Base-by-base conservation (phyloP, 148 eudicot genomes). In the Vaccinium vitisidaea region DNA sequence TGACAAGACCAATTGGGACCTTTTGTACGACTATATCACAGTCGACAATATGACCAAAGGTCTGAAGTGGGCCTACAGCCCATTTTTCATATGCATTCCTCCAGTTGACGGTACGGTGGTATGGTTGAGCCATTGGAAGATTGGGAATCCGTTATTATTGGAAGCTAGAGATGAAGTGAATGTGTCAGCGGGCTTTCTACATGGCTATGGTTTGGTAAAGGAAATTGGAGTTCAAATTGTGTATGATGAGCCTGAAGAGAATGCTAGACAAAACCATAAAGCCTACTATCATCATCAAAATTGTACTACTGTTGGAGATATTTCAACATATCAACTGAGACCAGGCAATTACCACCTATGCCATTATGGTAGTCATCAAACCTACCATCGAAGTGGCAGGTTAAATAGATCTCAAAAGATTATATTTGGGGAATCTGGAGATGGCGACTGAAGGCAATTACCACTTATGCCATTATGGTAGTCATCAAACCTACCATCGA, bases 141-240 rank as follows among this genome's bases (percentile, higher is more conserved):
- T 30, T 27, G 81, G 65, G 48, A 3, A 79, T 79, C 48, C 43
- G 43, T 39, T 53, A 1, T 5, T 32, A 14, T 13, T 54, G 16
- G 58, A 54, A 13, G n/a, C 19, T 79, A 65, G 65, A 0, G 81
- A 79, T 79, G 10, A 79, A 79, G n/a, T 79, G 65, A 79, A 79
- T 79, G n/a, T 79, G 36, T 79, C 65, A 15, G 46, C 32, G 3
- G 18, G 6, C 36, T 4, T 16, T 27, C 0, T 1, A 27, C 14
- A 0, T 39, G 43, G 43, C 43, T 39, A 39, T 39, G 43, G 43
- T 54, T 30, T 32, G 81, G 46, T 55, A 30, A 79, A 53, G 65
- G 65, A 54, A 55, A 18, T 53, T 30, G 65, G 67, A 7, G 39
- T 79, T 61, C 48, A 79, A 0, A 8, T 54, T 54, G 81, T 79